phyloP scores from a whole-genome alignment of 1,284 basidiomycete species.

The Malassezia pachydermatis region DNA sequence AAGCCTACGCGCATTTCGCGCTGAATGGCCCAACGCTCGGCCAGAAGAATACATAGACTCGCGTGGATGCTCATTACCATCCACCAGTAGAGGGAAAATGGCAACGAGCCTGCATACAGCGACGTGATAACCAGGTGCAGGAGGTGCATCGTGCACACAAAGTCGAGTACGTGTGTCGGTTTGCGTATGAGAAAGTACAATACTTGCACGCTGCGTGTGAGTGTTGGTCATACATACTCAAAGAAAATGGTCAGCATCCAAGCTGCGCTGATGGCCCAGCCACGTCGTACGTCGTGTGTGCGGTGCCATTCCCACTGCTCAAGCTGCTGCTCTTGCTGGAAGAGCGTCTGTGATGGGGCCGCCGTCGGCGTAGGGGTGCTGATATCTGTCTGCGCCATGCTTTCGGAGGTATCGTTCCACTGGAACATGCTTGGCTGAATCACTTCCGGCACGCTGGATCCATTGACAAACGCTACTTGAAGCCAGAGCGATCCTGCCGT shows the following conservation, averaged over 20 bases:
- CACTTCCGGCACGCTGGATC: not conserved
- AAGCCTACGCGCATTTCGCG: slow-evolving; percentile 62
- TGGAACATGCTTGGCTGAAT: slow-evolving; percentile 2
- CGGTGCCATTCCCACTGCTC: slow-evolving; percentile 14
- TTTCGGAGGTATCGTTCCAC: slow-evolving; percentile 6
- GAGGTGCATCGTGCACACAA: slow-evolving; percentile 75
- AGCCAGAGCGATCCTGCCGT: slow-evolving; percentile 68
- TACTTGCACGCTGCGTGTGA: slow-evolving; percentile 71
- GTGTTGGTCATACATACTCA: too few species aligned
- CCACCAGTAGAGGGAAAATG: slow-evolving; percentile 54
- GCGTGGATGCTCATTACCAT: slow-evolving; percentile 61
- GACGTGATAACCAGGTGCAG: slow-evolving; percentile 82
- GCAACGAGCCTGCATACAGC: slow-evolving; percentile 76
- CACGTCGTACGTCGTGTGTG: slow-evolving; percentile 49
- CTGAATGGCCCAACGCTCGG: slow-evolving; percentile 79
- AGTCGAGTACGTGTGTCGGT: slow-evolving; percentile 88
- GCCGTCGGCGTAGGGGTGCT: not conserved
- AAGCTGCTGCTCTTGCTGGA: slow-evolving; percentile 18
- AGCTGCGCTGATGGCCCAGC: slow-evolving; percentile 9
- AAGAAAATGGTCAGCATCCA: slow-evolving; percentile 12
- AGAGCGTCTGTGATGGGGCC: slow-evolving; percentile 1
- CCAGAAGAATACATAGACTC: slow-evolving; percentile 63
- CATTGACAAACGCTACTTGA: slow-evolving; percentile 50
- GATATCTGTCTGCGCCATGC: not conserved
- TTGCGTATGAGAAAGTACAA: slow-evolving; percentile 76